Evolutionary conservation across 2,329 filamentous ascomycete genomes (phyloP), one percentile per base, ranked within the genome.

Genomic region (Colletotrichum truncatum): DNA sequence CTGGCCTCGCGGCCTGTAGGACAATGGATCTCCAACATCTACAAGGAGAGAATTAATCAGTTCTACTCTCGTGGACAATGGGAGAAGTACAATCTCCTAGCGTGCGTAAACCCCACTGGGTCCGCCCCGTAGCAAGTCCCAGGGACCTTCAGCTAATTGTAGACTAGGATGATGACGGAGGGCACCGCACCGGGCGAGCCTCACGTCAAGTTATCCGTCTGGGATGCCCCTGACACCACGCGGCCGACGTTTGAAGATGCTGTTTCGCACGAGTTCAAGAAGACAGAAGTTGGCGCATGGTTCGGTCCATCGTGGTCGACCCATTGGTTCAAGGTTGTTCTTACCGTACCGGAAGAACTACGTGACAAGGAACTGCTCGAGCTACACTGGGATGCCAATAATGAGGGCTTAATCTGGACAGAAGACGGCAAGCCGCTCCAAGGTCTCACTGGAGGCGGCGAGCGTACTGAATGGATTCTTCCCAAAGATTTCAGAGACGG

Each of bases 231-330:
- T 2, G 84, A 90, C 72, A 89, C 93, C 53, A 85, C 89, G 25
- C 89, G 96, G 14, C 96, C 96, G 2, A 90, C 91, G 4, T 99
- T 99, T 81, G 81, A 94, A 68, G 93, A 98, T 60, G 95, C 94
- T 6, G 82, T 85, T n/a, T 83, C 82, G 49, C 89, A 97, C 70
- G 81, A 90, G 6, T 99, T 95, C 81, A 87, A 85, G 54, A 85
- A 90, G 51, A 92, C 94, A 8, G 82, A 87, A 16, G 89, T 94
- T 58, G 94, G 95, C 64, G 85, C 91, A 63, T 88, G 84, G 6
- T 98, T 98, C 71, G 96, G 96, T 0, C 96, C 96, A 2, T 96
- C 94, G 34, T 99, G 96, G 96, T 92, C 94, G 2, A 99, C 96
- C 8, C 96, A 98, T 78, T 99, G 96, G 96, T 97, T 99, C 86